Conservation (phyloP, 371 early-diverging fungal species). For the Saksenaea oblongispora region DNA sequence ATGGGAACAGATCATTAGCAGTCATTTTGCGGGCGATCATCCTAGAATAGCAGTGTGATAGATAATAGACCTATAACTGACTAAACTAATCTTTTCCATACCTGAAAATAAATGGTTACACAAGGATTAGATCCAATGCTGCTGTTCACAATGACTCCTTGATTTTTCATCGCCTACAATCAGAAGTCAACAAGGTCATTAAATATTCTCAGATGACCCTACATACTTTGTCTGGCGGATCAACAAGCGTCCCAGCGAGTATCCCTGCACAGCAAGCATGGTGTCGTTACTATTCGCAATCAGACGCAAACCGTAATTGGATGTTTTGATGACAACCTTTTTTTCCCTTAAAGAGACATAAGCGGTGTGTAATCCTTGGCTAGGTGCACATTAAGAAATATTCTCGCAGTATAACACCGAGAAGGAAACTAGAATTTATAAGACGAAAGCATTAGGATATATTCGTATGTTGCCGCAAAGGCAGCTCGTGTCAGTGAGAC, state of each 20-base stretch:
- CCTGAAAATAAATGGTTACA: not conserved
- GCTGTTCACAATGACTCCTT: not conserved
- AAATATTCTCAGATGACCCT: not conserved
- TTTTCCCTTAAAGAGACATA: not conserved
- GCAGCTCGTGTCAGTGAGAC: no score
- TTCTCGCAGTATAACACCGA: not conserved
- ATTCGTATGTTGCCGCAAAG: no score
- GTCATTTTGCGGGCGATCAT: not conserved
- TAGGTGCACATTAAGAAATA: not conserved
- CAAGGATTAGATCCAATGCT: not conserved
- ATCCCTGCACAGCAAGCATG: not conserved
- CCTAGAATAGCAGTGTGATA: not conserved
- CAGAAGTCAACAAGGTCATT: not conserved
- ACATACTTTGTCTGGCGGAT: not conserved
- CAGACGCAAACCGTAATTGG: not conserved
- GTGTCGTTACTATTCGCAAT: not conserved
- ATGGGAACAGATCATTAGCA: not conserved
- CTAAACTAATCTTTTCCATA: not conserved
- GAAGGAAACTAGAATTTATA: not conserved
- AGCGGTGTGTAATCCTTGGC: not conserved
- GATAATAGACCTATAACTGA: not conserved
- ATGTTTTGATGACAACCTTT: not conserved
- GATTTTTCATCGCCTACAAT: not conserved
- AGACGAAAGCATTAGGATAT: not conserved
- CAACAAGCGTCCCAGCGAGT: not conserved